Conservation (phyloP, 2,329 filamentous ascomycete genomes). For the Zymoseptoria ardabiliae region DNA sequence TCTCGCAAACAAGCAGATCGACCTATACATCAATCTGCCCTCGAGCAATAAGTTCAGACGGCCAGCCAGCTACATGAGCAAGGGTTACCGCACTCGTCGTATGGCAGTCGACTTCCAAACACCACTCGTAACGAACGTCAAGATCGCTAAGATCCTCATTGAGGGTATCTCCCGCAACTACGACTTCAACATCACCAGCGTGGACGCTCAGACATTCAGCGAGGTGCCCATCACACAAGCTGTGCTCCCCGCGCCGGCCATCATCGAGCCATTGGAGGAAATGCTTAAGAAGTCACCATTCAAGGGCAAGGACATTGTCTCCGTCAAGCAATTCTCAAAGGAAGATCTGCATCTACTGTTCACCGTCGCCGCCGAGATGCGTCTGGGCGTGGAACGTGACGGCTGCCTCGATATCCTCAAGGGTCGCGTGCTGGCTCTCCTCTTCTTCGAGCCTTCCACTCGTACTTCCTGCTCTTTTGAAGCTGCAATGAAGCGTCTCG, state of each 20-base stretch:
- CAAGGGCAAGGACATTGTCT: constrained; percentile 83
- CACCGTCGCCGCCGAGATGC: constrained; percentile 96
- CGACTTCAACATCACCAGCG: constrained; percentile 70
- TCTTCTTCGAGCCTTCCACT: constrained; percentile 98
- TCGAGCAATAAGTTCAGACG: constrained; percentile 95
- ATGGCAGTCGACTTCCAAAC: constrained; percentile 99
- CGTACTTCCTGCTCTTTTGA: constrained; percentile 94
- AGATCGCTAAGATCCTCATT: constrained; percentile 95
- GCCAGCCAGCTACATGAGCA: constrained; percentile 97
- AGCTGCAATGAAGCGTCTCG: constrained; percentile 95
- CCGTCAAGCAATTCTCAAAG: constrained; percentile 82
- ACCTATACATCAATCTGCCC: constrained; percentile 98
- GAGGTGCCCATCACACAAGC: constrained; percentile 11
- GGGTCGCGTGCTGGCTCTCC: constrained; percentile 76
- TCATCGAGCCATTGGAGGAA: constrained; percentile 54
- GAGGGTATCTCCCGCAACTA: constrained; percentile 90
- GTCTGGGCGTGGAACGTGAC: constrained; percentile 84
- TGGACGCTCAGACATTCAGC: constrained; percentile 82
- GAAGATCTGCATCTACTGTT: constrained; percentile 88
- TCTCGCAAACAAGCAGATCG: constrained; percentile 94
- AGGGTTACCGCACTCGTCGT: constrained; percentile 89
- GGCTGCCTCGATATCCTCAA: constrained; percentile 82
- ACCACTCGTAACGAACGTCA: constrained; percentile 94
- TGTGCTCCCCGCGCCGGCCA: constrained; percentile 36
- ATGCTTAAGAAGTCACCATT: constrained; percentile 76